Evolutionary conservation across 345 rosid species (phyloP).

Genomic region (Syzygium aqueum): DNA sequence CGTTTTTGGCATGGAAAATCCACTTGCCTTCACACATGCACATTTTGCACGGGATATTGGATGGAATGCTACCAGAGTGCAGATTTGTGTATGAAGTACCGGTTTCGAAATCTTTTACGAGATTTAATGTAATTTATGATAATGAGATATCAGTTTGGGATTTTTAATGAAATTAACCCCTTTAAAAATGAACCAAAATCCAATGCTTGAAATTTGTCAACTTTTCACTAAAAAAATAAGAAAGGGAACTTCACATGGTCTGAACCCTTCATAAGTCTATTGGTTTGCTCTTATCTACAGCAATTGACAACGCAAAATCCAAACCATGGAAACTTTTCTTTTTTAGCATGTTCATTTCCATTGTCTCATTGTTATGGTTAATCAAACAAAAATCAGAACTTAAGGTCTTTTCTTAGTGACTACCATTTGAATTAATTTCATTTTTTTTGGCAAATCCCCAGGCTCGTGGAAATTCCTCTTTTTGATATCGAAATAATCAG

Average conservation of each 20-base stretch:
- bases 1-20: accelerated
- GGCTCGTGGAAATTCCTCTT: neutral
- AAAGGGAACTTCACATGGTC: neutral
- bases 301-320: neutral
- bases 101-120: accelerated
- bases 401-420: neutral
- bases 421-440: neutral
- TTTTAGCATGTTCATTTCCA: neutral
- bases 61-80: accelerated
- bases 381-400: neutral
- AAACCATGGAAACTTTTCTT: neutral
- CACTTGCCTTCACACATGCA: accelerated
- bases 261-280: neutral
- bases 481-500: neutral
- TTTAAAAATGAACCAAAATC: neutral
- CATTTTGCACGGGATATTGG: accelerated
- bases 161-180: neutral
- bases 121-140: neutral
- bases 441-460: accelerated
- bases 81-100: neutral
- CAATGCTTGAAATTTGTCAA: neutral
- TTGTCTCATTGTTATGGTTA: neutral
- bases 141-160: neutral
- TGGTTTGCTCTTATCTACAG: neutral
- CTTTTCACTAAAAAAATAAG: neutral